Conservation (phyloP, 176 grass and related monocot species). For the Phoenix dactylifera region DNA sequence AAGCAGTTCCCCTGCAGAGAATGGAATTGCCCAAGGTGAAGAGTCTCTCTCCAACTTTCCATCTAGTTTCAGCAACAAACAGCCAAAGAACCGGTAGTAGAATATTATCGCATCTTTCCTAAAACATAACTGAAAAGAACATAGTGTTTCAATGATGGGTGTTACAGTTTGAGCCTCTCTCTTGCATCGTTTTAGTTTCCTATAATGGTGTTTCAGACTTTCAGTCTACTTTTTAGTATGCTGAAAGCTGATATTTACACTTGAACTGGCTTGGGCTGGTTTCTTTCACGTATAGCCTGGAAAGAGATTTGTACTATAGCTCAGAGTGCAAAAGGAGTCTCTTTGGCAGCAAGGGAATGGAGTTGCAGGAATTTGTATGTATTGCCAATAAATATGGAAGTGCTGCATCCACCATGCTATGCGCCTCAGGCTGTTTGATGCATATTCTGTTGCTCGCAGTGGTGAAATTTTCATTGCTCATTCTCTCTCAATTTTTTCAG, state of each 20-base stretch:
- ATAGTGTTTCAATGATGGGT: not conserved
- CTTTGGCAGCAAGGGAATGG: not conserved
- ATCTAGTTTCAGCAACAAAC: conserved; percentile 9
- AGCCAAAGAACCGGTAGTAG: not conserved
- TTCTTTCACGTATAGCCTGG: conserved; percentile 13
- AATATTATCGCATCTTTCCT: not conserved
- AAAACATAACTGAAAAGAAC: no score
- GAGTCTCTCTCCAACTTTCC: not conserved
- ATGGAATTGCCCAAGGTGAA: not conserved
- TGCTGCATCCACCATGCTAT: not conserved
- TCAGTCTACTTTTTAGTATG: not conserved
- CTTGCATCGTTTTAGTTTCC: not conserved
- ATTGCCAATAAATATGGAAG: not conserved
- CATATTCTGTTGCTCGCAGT: no score
- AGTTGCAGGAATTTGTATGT: conserved; percentile 2
- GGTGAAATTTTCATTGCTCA: no score
- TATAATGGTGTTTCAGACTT: not conserved
- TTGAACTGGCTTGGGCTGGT: not conserved
- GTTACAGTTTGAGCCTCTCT: not conserved
- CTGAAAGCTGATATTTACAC: not conserved
- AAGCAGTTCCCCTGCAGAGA: not conserved
- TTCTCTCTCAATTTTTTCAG: no score
- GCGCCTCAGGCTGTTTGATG: no score
- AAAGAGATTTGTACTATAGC: not conserved
- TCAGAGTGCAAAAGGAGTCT: not conserved